Conservation (phyloP, 331 rosid species). For the Pyracantha coccinea region DNA sequence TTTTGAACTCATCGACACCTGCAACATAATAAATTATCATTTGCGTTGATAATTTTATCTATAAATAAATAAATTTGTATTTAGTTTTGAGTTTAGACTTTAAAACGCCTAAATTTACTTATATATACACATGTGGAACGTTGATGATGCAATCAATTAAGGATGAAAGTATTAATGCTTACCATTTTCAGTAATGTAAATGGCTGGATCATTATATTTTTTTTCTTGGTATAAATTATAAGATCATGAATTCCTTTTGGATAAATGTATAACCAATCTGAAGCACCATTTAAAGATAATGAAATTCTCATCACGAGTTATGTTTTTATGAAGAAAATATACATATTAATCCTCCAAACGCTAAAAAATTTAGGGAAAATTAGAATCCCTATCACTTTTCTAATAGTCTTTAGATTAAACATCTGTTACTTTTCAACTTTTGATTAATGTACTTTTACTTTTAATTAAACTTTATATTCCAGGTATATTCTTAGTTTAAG, state of each 20-base stretch:
- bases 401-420: too few species aligned
- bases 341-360: too few species aligned
- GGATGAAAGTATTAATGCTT: not conserved
- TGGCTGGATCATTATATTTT: conserved; percentile 43
- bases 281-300: conserved; percentile 3
- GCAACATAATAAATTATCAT: not conserved
- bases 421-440: too few species aligned
- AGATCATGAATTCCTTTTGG: conserved; percentile 37
- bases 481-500: too few species aligned
- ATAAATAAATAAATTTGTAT: too few species aligned
- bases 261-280: conserved; percentile 37
- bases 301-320: not conserved
- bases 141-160: too few species aligned
- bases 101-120: not conserved
- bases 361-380: too few species aligned
- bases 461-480: too few species aligned
- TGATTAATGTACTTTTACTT: too few species aligned
- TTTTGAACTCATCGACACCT: not conserved
- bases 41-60: not conserved
- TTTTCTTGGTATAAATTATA: conserved; percentile 32
- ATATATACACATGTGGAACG: not conserved
- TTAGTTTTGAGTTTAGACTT: not conserved
- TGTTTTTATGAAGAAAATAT: too few species aligned
- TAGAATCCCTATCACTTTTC: too few species aligned
- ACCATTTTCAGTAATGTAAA: conserved; percentile 65